These are phyloP conservation scores for Lanmaoa rubissima DNA, from an alignment of 768 basidiomycete species.

Conservation along the genomic window DNA sequence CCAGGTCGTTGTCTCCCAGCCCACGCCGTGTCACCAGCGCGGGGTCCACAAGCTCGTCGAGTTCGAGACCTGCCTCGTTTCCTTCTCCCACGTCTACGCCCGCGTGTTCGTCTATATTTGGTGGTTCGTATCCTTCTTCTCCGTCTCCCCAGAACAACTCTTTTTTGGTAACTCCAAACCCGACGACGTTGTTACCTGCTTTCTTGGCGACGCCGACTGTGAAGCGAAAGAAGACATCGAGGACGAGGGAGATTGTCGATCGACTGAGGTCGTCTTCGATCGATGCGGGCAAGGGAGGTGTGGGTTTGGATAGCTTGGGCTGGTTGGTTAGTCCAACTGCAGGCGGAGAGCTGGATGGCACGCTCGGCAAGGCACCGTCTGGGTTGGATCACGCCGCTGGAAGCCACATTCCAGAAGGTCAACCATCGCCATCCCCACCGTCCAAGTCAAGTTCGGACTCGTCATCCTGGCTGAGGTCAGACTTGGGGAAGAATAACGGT, in stretches of 20 bases:
- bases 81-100: conserved; percentile 13
- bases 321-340: conserved; percentile 15
- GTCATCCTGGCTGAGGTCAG: background rate
- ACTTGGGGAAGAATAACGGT: background rate
- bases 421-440: background rate
- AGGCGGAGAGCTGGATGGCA: conserved; percentile 5
- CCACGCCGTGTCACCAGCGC: background rate
- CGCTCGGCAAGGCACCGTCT: background rate
- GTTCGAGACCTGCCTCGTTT: conserved; percentile 3
- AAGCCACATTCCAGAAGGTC: background rate
- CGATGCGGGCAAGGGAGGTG: conserved; percentile 18
- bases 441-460: conserved; percentile 1
- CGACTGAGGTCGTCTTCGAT: conserved; percentile 26
- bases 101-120: conserved; percentile 3
- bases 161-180: conserved; percentile 1
- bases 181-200: conserved; percentile 22
- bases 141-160: conserved; percentile 1
- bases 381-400: conserved; percentile 7
- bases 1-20: conserved; percentile 18
- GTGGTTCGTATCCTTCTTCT: conserved; percentile 7
- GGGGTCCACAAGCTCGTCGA: conserved; percentile 11
- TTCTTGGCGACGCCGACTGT: conserved; percentile 20
- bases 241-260: conserved; percentile 32
- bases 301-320: conserved; percentile 6
- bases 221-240: conserved; percentile 27